These are phyloP conservation scores for Piromyces finnis DNA, from an alignment of 192 early-diverging fungal genomes.

Conservation along the genomic window DNA sequence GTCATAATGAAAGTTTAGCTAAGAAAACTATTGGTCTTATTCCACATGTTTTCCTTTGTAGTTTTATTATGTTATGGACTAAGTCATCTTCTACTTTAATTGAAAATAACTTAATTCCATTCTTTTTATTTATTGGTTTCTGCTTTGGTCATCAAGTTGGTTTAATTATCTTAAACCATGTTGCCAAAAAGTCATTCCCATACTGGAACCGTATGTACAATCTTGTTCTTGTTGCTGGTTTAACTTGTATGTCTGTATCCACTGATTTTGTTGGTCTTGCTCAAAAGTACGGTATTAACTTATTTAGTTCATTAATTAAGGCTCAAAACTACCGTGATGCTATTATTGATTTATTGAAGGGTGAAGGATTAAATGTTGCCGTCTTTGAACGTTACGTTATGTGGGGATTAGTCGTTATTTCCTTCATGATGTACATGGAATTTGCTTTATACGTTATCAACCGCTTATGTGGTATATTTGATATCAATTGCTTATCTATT, in stretches of 20 bases:
- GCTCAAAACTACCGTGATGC: background rate
- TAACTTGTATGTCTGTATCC: background rate
- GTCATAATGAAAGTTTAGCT: background rate
- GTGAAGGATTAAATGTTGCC: slow-evolving; percentile 1
- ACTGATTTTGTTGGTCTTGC: background rate
- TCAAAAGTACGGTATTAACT: background rate
- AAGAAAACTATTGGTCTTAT: background rate
- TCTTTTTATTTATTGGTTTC: background rate
- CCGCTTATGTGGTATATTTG: slow-evolving; percentile 52
- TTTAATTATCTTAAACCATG: background rate
- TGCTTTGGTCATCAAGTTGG: background rate
- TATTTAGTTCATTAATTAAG: background rate
- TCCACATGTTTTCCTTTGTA: background rate
- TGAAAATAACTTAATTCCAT: background rate
- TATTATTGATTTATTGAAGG: background rate
- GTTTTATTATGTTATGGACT: background rate
- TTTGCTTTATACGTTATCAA: slow-evolving; percentile 53
- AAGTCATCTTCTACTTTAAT: background rate
- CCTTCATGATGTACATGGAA: slow-evolving; percentile 40
- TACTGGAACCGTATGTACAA: background rate
- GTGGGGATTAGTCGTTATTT: slow-evolving; percentile 32
- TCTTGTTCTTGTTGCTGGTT: background rate
- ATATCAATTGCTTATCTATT: slow-evolving; percentile 64
- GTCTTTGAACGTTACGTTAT: slow-evolving; percentile 25
- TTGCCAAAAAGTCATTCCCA: background rate